Conservation (phyloP, 768 basidiomycete genomes). For the Filobasidium floriforme region DNA sequence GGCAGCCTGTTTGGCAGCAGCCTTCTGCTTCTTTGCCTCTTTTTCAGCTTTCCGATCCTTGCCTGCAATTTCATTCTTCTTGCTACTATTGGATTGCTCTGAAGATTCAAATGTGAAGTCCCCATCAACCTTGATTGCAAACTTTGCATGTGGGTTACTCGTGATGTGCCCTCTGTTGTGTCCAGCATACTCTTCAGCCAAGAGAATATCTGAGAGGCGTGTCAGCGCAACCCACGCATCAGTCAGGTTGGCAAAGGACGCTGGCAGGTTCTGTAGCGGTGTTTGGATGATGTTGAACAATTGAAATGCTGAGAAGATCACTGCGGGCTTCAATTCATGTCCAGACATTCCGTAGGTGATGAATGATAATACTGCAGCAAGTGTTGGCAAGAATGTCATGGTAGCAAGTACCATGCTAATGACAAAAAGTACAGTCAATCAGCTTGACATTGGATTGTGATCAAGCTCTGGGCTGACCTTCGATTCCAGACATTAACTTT, state of each 20-base stretch:
- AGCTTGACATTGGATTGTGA: not conserved
- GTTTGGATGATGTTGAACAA: slow-evolving; percentile 51
- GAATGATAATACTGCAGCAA: slow-evolving; percentile 52
- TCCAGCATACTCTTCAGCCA: slow-evolving; percentile 49
- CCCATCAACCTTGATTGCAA: slow-evolving; percentile 50
- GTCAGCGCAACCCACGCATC: slow-evolving; percentile 20
- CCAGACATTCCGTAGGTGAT: slow-evolving; percentile 60
- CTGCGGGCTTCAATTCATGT: slow-evolving; percentile 53
- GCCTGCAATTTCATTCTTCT: slow-evolving; percentile 14
- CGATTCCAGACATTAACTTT: slow-evolving; percentile 16
- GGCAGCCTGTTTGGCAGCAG: not conserved
- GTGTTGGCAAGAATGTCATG: slow-evolving; percentile 53
- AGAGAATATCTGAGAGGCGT: slow-evolving; percentile 13
- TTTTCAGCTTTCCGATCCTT: slow-evolving; percentile 20
- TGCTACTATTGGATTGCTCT: slow-evolving; percentile 30
- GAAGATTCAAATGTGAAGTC: slow-evolving; percentile 34
- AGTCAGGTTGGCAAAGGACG: slow-evolving; percentile 23
- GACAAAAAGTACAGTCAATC: not conserved
- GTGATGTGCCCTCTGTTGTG: slow-evolving; percentile 49
- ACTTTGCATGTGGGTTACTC: slow-evolving; percentile 47
- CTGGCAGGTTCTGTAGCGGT: slow-evolving; percentile 34
- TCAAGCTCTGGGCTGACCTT: not conserved
- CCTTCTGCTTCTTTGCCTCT: slow-evolving; percentile 9
- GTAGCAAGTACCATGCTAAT: slow-evolving; percentile 47
- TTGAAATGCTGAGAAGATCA: slow-evolving; percentile 56